Base-by-base conservation (phyloP, 208 protist genomes). In the Trypanosomatidae sp. region DNA sequence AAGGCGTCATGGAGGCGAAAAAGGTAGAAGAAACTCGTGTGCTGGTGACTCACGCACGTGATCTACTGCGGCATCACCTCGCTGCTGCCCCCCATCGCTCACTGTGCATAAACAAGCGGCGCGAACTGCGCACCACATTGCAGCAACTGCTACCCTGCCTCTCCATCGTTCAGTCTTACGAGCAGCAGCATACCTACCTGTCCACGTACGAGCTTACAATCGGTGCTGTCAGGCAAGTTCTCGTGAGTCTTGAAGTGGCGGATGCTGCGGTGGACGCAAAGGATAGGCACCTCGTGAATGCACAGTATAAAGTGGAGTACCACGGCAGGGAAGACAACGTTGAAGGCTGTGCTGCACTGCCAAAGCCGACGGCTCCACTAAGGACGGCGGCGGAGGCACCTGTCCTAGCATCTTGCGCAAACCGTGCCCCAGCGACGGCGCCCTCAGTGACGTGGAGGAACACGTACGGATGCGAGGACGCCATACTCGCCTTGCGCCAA, bases 401-500 rank as follows among this genome's bases (percentile, higher is more conserved):
- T 25, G 8, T 39, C 64, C 12, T n/a, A 17, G 46, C 44, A 53
- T 39, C 44, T 15, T 36, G 22, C 46, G 25, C 28, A 39, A 47
- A 52, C 1, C 5, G 19, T 19, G 44, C 25, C 28, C 7, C 64
- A 41, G 25, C 64, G 3, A 53, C 46, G 2, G 25, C n/a, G 9
- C 9, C 64, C 44, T 33, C 64, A 33, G 64, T 53, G 30, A 62
- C 49, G 5, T 84, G 79, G 75, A 59, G 17, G 13, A 69, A 73
- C 80, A 94, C 99, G 19, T 96, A 95, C 9, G 99, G 99, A 56
- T 93, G 99, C 62, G 84, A 94, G 15, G 85, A 88, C 9, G 99
- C 99, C 65, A 99, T 99, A 70, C 62, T 92, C 47, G 91, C 97
- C 4, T 85, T 99, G 19, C 91, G 99, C 64, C 98, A 99, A 74